Evolutionary conservation across 2,329 filamentous ascomycete species (phyloP).

Genomic region (Elsinoe perseae): DNA sequence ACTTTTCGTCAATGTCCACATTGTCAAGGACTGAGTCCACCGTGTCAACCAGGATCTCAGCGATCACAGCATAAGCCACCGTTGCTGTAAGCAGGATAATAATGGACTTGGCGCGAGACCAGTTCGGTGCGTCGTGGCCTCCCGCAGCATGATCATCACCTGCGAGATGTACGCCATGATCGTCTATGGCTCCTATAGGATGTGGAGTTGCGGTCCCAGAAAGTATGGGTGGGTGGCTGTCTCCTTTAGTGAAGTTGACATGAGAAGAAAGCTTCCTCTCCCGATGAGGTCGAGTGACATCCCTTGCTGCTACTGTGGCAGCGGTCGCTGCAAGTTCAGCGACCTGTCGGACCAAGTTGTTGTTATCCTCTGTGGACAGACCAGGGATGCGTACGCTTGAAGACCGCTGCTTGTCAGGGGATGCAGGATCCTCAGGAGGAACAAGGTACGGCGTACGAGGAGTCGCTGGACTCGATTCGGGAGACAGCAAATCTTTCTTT

Average conservation of each 20-base stretch:
- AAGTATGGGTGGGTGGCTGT: constrained; percentile 2
- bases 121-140: constrained; percentile 97
- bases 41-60: constrained; percentile 92
- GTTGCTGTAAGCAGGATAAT: constrained; percentile 85
- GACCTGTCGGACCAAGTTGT: constrained; percentile 72
- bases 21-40: constrained; percentile 93
- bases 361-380: constrained; percentile 74
- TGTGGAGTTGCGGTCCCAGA: background rate
- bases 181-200: constrained; percentile 24
- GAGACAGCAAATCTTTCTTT: constrained; percentile 23
- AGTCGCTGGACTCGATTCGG: constrained; percentile 22
- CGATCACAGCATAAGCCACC: constrained; percentile 88
- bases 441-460: constrained; percentile 61
- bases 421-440: constrained; percentile 51
- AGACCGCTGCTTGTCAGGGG: constrained; percentile 35
- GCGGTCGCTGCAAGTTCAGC: constrained; percentile 91
- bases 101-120: constrained; percentile 85
- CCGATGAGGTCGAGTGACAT: constrained; percentile 52
- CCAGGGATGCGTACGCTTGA: constrained; percentile 47
- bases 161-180: constrained; percentile 22
- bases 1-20: constrained; percentile 91
- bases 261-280: constrained; percentile 36
- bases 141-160: constrained; percentile 50
- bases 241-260: constrained; percentile 31
- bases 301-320: constrained; percentile 75